A percentile compares a stretch with the other conserved stretches of the same genome.
Evolutionary conservation across 148 eudicot genomes (phyloP).

Genomic region (Camellia lanceoleosa): DNA sequence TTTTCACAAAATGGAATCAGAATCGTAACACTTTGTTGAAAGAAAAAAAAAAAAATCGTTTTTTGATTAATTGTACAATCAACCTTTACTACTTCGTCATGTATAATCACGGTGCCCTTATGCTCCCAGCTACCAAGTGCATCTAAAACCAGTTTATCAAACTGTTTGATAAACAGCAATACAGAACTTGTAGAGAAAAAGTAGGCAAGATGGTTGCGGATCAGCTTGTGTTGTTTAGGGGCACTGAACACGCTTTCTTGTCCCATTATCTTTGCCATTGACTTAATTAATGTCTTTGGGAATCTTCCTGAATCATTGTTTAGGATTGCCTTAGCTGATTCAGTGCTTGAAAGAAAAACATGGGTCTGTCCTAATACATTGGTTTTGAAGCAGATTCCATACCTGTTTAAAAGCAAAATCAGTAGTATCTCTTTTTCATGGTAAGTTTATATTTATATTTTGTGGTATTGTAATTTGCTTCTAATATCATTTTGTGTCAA

Average conservation of each 20-base stretch:
- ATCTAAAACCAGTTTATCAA: slow-evolving; percentile 31
- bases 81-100: slow-evolving; percentile 44
- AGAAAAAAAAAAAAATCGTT: no score
- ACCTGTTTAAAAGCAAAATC: slow-evolving; percentile 21
- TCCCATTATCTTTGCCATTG: slow-evolving; percentile 45
- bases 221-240: slow-evolving; percentile 32
- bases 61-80: neutral
- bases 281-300: slow-evolving; percentile 45
- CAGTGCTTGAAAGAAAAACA: slow-evolving; percentile 45
- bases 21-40: neutral
- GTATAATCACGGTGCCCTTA: slow-evolving; percentile 28
- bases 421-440: neutral
- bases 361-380: slow-evolving; percentile 43
- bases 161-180: slow-evolving; percentile 26
- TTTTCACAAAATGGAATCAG: neutral
- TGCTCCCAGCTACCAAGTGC: slow-evolving; percentile 31
- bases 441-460: no score
- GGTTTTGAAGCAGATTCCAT: slow-evolving; percentile 50
- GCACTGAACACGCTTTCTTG: slow-evolving; percentile 43
- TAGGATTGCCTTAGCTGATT: slow-evolving; percentile 40
- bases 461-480: no score
- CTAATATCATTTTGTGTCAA: no score
- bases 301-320: slow-evolving; percentile 45
- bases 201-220: slow-evolving; percentile 31
- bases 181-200: slow-evolving; percentile 32